Base-by-base conservation (phyloP, 345 rosid species). In the Acer negundo region DNA sequence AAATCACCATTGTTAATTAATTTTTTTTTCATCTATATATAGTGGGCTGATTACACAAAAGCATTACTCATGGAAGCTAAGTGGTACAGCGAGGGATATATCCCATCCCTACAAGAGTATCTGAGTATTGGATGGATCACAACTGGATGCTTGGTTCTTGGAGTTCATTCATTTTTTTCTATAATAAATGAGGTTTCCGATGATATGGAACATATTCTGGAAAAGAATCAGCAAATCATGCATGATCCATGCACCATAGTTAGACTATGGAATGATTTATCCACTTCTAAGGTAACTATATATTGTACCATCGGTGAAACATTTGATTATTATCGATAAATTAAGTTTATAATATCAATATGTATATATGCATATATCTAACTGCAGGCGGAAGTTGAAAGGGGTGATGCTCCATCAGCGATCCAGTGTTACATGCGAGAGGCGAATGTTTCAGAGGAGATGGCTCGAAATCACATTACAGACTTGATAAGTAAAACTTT, bases 41-140 rank as follows among this genome's bases (percentile, higher is more conserved):
- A 28, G 93, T 90, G 93, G 93, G 77, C 80, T 62, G 90, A 83
- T 6, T 81, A 85, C 47, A 88, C 90, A 70, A 65, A 85, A 46
- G 67, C 91, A 17, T 53, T 88, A 31, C 72, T 86, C 1, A 75
- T 78, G 79, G 93, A 88, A 82, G 87, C 92, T 35, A 83, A 80
- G 67, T 87, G 90, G 92, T 72, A 74, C 58, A 53, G 46, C 10
- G 35, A 62, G 49, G 86, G 86, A 20, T 22, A 84, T 17, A 76
- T 66, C 6, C 88, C 92, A 20, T 72, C 88, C 1, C 58, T 89
- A 67, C 58, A 71, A 28, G 89, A 86, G 78, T 89, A 89, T 44
- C 20, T 83, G 62, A 70, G 49, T 31, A 89, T 85, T 42, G 90
- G 86, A n/a, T 78, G 84, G 83, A 59, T 85, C 65, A 82, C 89